A percentile compares a stretch with the other conserved stretches of the same genome.
phyloP scores from a whole-genome alignment of 1,284 basidiomycete genomes.

The Ustilago shanxiensis region DNA sequence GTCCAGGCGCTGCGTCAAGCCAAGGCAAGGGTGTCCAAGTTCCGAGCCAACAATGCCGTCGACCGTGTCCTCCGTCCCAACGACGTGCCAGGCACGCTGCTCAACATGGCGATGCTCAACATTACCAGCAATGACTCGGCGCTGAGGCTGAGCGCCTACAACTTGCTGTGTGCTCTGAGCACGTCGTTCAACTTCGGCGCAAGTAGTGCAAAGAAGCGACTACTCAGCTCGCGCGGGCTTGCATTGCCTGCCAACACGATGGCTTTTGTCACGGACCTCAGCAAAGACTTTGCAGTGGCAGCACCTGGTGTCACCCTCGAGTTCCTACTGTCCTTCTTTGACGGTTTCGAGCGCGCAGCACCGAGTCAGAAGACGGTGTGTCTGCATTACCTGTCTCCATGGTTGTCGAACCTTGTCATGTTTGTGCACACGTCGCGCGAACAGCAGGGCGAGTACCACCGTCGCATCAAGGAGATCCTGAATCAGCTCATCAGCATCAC shows the following conservation, averaged over 20 bases:
- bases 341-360: constrained; percentile 63
- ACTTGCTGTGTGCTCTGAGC: constrained; percentile 65
- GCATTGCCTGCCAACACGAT: constrained; percentile 65
- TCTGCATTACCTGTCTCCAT: constrained; percentile 64
- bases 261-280: constrained; percentile 63
- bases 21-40: constrained; percentile 60
- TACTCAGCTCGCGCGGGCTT: constrained; percentile 61
- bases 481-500: constrained; percentile 65
- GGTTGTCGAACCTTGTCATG: constrained; percentile 65
- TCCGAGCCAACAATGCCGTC: constrained; percentile 50
- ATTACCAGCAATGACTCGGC: constrained; percentile 59
- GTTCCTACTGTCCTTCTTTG: constrained; percentile 66
- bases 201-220: constrained; percentile 57
- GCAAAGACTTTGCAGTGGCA: constrained; percentile 63
- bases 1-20: constrained; percentile 65
- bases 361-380: constrained; percentile 62
- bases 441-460: constrained; percentile 62
- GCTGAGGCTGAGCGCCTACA: constrained; percentile 62
- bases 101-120: constrained; percentile 69
- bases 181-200: constrained; percentile 67
- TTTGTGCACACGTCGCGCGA: constrained; percentile 63
- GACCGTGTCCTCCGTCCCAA: constrained; percentile 61
- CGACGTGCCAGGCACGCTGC: constrained; percentile 65
- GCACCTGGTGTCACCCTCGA: constrained; percentile 66
- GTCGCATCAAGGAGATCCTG: constrained; percentile 66